These are phyloP conservation scores for Phytophthora litchii DNA, from an alignment of 352 stramenopile genomes.

Conservation along the genomic window DNA sequence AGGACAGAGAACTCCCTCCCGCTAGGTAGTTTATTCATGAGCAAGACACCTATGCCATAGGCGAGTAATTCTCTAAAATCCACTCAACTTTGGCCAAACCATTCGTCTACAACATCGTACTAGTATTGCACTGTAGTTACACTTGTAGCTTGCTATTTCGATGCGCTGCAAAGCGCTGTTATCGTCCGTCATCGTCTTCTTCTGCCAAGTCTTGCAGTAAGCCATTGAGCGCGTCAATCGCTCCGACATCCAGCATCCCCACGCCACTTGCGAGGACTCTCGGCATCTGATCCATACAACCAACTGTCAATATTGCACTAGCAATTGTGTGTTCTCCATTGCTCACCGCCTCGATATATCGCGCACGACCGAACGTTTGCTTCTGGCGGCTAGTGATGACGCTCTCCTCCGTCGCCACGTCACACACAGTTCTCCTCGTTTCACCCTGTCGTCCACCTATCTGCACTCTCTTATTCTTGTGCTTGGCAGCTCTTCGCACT, in stretches of 20 bases:
- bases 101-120: constrained; percentile 7
- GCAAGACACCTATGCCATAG: constrained; percentile 48
- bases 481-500: constrained; percentile 44
- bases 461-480: constrained; percentile 15
- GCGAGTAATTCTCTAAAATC: constrained; percentile 34
- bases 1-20: constrained; percentile 27
- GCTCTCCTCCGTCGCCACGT: constrained; percentile 49
- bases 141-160: constrained; percentile 28
- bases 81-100: constrained; percentile 18
- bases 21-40: constrained; percentile 58
- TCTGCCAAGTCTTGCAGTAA: constrained; percentile 45
- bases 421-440: constrained; percentile 23
- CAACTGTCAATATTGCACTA: constrained; percentile 7
- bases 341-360: constrained; percentile 41
- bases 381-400: constrained; percentile 51
- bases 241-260: constrained; percentile 43
- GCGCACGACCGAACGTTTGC: constrained; percentile 52
- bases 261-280: constrained; percentile 38
- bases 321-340: neutral
- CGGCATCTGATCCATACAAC: constrained; percentile 43
- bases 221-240: constrained; percentile 49
- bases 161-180: constrained; percentile 42
- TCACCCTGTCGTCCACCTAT: constrained; percentile 2
- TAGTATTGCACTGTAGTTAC: constrained; percentile 8
- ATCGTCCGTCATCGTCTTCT: constrained; percentile 81